Percentiles rank a stretch among this genome's conserved stretches.
phyloP scores from a whole-genome alignment of 371 early-diverging fungal species.

The Mucor sp. region DNA sequence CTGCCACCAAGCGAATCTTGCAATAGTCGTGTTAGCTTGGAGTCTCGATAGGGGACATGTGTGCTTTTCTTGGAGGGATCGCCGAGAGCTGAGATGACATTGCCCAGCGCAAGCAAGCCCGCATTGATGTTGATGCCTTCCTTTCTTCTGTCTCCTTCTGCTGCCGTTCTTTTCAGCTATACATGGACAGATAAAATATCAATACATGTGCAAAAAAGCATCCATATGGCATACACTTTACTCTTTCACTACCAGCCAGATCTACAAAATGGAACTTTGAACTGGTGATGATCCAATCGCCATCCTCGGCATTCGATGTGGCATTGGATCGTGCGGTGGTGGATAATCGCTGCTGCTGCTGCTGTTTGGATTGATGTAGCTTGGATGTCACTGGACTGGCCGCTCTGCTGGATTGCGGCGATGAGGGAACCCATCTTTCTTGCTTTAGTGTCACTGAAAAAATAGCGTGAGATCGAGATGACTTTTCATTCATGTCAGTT shows the following conservation, averaged over 20 bases:
- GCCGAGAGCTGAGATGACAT: constrained; percentile 98
- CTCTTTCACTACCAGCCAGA: constrained; percentile 98
- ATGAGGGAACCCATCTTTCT: constrained; percentile 54
- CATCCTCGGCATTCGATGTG: constrained; percentile 30
- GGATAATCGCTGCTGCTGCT: not conserved
- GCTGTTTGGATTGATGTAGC: constrained; percentile 4
- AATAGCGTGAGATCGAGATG: constrained; percentile 98
- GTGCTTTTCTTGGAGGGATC: constrained; percentile 72
- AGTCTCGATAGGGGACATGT: constrained; percentile 97
- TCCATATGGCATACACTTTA: constrained; percentile 7
- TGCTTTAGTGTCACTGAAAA: constrained; percentile 91
- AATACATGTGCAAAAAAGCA: not conserved
- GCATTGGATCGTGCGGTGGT: not conserved
- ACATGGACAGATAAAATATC: too few relatives aligned
- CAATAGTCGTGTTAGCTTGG: constrained; percentile 97
- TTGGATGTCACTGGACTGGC: constrained; percentile 36
- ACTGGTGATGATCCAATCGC: constrained; percentile 55
- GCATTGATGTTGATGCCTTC: constrained; percentile 99
- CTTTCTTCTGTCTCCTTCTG: constrained; percentile 92
- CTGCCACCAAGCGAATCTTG: constrained; percentile 97
- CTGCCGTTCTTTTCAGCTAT: constrained; percentile 91
- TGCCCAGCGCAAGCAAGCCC: constrained; percentile 97
- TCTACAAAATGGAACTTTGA: constrained; percentile 99
- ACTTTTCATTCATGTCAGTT: constrained; percentile 97
- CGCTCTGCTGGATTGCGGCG: constrained; percentile 18